A percentile compares a stretch with the other conserved stretches of the same genome.
Evolutionary conservation across 176 grass and related monocot species (phyloP).

Genomic region (Tuctoria greenei): DNA sequence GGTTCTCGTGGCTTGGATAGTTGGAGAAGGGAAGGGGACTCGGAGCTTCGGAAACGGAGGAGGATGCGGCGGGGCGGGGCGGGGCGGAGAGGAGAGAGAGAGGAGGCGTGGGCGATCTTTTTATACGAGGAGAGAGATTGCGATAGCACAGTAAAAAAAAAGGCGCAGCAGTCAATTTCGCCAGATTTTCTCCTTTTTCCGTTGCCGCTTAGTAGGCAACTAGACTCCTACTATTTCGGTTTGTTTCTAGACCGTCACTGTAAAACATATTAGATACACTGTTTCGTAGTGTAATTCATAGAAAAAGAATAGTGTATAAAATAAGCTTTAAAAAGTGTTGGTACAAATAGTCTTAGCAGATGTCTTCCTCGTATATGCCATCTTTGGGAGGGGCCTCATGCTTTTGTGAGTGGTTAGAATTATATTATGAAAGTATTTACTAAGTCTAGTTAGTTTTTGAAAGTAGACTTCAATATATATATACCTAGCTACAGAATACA

Average conservation of each 20-base stretch:
- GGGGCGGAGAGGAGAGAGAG: neutral
- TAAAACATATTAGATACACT: too few species aligned
- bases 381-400: neutral
- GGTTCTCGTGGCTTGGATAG: conserved; percentile 1
- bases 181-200: neutral
- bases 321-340: too few species aligned
- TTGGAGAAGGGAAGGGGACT: conserved; percentile 4
- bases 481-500: too few species aligned
- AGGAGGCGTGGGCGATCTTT: neutral
- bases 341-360: too few species aligned
- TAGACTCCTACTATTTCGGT: too few species aligned
- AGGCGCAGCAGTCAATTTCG: neutral
- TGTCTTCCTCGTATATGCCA: neutral
- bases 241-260: too few species aligned
- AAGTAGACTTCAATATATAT: too few species aligned
- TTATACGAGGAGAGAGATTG: neutral
- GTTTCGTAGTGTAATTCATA: too few species aligned
- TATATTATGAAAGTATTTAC: too few species aligned
- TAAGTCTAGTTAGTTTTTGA: too few species aligned
- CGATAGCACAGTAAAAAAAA: conserved; percentile 9
- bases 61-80: neutral
- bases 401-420: neutral
- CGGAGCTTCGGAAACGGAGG: conserved; percentile 27
- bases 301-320: too few species aligned
- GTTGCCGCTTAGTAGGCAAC: too few species aligned